Conservation (phyloP, 345 rosid species). For the Cardamine chenopodiifolia region DNA sequence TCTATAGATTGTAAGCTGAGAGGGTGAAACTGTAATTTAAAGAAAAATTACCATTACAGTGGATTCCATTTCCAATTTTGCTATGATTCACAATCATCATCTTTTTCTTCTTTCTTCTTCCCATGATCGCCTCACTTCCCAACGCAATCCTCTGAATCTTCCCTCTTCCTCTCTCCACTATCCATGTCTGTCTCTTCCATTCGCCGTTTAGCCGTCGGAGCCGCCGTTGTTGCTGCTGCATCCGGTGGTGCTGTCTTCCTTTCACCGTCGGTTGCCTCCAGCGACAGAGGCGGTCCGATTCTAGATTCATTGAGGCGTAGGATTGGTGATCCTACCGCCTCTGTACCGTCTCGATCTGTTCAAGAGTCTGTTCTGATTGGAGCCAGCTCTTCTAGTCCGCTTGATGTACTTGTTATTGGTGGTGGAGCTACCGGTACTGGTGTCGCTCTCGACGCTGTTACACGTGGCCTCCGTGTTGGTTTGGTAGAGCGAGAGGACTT, state of each 20-base stretch:
- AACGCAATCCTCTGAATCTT: slow-evolving; percentile 33
- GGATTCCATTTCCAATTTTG: not conserved
- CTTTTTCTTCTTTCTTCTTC: slow-evolving; percentile 26
- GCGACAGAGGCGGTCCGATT: slow-evolving; percentile 56
- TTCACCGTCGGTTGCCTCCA: slow-evolving; percentile 51
- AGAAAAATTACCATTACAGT: not conserved
- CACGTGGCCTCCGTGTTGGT: slow-evolving; percentile 92
- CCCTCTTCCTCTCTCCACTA: not conserved
- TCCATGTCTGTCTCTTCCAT: slow-evolving; percentile 61
- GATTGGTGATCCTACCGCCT: slow-evolving; percentile 56
- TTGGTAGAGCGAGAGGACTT: slow-evolving; percentile 96
- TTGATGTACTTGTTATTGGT: slow-evolving; percentile 88
- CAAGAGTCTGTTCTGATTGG: slow-evolving; percentile 68
- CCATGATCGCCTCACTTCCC: slow-evolving; percentile 41
- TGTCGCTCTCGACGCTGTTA: slow-evolving; percentile 88
- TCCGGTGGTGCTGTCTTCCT: slow-evolving; percentile 47
- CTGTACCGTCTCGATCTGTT: slow-evolving; percentile 68
- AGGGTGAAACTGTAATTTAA: slow-evolving; percentile 16
- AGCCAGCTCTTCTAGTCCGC: slow-evolving; percentile 59
- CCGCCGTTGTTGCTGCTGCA: slow-evolving; percentile 49
- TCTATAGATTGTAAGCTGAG: not conserved
- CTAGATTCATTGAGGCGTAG: slow-evolving; percentile 51
- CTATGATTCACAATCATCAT: not conserved
- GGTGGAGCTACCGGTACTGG: slow-evolving; percentile 99
- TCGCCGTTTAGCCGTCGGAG: slow-evolving; percentile 63